Percentiles rank a stretch among this genome's conserved stretches.
Conservation (phyloP, 140 eudicot genomes). For the Senecio squalidus region DNA sequence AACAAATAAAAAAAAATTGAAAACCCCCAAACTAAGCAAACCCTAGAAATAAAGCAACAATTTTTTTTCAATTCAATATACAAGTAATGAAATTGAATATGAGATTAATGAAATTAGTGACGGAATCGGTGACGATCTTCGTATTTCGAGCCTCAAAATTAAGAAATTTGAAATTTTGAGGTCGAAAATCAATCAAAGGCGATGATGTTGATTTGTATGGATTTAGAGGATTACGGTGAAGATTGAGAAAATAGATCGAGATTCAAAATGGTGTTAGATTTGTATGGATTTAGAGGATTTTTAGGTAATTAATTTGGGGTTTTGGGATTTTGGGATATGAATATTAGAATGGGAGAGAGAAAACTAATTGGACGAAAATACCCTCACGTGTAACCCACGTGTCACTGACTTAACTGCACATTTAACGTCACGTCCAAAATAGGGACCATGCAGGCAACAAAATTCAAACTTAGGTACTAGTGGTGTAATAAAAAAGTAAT, state of each 20-base stretch:
- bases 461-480: no score
- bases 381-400: no score
- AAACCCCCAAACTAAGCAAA: not conserved
- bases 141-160: constrained; percentile 32
- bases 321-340: no score
- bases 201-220: constrained; percentile 14
- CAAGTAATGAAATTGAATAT: constrained; percentile 15
- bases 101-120: constrained; percentile 2
- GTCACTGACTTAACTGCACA: no score
- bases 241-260: not conserved
- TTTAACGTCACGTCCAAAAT: no score
- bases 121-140: constrained; percentile 24
- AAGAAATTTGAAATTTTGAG: constrained; percentile 10
- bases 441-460: no score
- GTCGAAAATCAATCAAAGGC: constrained; percentile 33
- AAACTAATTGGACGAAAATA: no score
- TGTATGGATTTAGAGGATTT: no score
- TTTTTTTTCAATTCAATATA: not conserved
- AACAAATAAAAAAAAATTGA: not conserved
- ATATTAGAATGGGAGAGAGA: no score
- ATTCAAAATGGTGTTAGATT: not conserved
- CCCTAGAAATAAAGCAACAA: not conserved
- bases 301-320: no score
- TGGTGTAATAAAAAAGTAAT: no score
- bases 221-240: constrained; percentile 1